These are phyloP conservation scores for Thelephora aurantiotincta DNA, from an alignment of 768 basidiomycete genomes.

Conservation along the genomic window DNA sequence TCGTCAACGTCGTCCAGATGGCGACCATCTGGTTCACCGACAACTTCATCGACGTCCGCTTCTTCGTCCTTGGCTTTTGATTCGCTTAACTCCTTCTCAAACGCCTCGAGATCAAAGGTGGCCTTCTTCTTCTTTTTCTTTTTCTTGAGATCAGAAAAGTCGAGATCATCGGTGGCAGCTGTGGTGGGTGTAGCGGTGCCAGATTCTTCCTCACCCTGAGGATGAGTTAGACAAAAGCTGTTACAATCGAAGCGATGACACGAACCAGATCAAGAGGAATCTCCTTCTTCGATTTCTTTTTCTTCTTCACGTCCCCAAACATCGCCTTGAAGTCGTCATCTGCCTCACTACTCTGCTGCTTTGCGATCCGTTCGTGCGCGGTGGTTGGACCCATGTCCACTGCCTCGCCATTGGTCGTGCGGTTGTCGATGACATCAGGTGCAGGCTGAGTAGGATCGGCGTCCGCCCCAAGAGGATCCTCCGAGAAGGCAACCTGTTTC, in stretches of 20 bases:
- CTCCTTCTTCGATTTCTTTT: constrained; percentile 81
- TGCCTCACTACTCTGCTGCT: constrained; percentile 27
- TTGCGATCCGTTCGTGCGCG: constrained; percentile 57
- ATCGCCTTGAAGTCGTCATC: constrained; percentile 67
- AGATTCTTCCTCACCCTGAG: constrained; percentile 47
- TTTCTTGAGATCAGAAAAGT: constrained; percentile 94
- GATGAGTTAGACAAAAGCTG: not conserved
- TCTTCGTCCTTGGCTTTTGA: constrained; percentile 46
- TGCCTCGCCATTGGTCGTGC: constrained; percentile 53
- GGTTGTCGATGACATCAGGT: constrained; percentile 57
- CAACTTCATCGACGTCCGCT: constrained; percentile 38
- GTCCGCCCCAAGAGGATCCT: constrained; percentile 71
- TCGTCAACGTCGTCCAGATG: constrained; percentile 62
- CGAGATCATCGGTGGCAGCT: constrained; percentile 54
- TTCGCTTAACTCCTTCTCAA: constrained; percentile 81
- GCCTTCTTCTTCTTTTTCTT: constrained; percentile 85
- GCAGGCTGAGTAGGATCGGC: constrained; percentile 73
- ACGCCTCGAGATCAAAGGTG: constrained; percentile 80
- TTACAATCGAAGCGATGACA: constrained; percentile 1
- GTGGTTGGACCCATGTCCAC: constrained; percentile 71
- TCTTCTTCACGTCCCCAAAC: constrained; percentile 85
- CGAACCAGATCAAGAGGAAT: constrained; percentile 72
- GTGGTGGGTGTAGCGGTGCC: constrained; percentile 47
- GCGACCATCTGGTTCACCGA: constrained; percentile 30
- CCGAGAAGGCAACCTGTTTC: constrained; percentile 73